phyloP scores from a whole-genome alignment of 139 green algal species.

The Coelastrella sp. region DNA sequence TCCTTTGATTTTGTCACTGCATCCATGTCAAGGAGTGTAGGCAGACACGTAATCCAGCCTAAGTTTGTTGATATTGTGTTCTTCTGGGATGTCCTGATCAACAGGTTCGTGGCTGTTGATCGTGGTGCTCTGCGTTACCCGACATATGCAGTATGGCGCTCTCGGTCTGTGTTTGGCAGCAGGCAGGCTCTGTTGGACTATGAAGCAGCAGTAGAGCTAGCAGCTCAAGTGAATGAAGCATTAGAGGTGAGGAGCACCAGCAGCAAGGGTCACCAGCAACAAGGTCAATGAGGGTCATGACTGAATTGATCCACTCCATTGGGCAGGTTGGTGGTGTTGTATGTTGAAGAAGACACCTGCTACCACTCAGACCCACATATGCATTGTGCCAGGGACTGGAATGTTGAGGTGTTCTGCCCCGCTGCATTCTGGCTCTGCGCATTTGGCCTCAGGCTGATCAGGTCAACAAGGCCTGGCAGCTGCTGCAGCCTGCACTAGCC shows the following conservation, averaged over 20 bases:
- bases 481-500: slow-evolving; percentile 44
- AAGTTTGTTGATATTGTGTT: no score
- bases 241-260: slow-evolving; percentile 58
- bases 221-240: slow-evolving; percentile 60
- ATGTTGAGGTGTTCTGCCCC: neutral
- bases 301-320: no score
- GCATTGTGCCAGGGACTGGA: no score
- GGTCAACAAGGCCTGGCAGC: slow-evolving; percentile 45
- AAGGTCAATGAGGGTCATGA: no score
- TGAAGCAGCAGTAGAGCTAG: slow-evolving; percentile 73
- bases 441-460: slow-evolving; percentile 52
- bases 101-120: slow-evolving; percentile 76
- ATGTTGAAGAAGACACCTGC: no score
- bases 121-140: slow-evolving; percentile 78
- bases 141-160: slow-evolving; percentile 64
- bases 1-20: no score
- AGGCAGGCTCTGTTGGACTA: slow-evolving; percentile 78
- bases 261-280: no score
- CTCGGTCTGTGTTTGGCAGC: slow-evolving; percentile 63
- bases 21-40: no score
- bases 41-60: no score
- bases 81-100: neutral
- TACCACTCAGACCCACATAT: no score
- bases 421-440: neutral
- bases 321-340: no score